Conservation (phyloP, 2,329 filamentous ascomycete genomes). For the Apiospora phragmitis region DNA sequence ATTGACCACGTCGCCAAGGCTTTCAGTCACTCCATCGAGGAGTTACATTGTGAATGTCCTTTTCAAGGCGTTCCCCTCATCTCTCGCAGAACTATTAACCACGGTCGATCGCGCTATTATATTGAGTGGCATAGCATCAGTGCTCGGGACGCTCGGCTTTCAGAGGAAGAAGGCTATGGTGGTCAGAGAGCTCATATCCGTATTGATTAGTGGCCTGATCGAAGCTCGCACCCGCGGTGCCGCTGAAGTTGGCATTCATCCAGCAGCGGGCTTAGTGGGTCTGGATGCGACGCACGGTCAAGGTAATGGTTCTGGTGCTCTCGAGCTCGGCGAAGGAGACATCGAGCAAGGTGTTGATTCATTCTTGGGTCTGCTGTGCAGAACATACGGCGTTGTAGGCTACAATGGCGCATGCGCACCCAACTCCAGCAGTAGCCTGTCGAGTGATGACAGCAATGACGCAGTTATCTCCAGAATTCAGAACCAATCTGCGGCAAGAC, state of each 20-base stretch:
- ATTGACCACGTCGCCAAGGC: constrained; percentile 52
- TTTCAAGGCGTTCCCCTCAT: constrained; percentile 70
- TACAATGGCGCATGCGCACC: constrained; percentile 38
- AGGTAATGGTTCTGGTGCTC: constrained; percentile 50
- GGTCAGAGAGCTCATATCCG: constrained; percentile 79
- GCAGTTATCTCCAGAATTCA: constrained; percentile 59
- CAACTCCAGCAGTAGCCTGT: background rate
- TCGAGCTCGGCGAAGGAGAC: constrained; percentile 65
- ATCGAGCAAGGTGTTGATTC: constrained; percentile 66
- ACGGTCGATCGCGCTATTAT: constrained; percentile 77
- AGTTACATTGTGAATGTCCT: constrained; percentile 65
- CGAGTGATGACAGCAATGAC: constrained; percentile 49
- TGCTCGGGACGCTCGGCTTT: constrained; percentile 77
- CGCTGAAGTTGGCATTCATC: constrained; percentile 94
- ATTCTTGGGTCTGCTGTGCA: constrained; percentile 61
- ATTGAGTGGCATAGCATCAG: constrained; percentile 81
- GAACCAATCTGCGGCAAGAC: constrained; percentile 56
- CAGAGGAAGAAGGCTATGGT: constrained; percentile 91
- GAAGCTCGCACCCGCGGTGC: constrained; percentile 91
- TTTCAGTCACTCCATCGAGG: constrained; percentile 58
- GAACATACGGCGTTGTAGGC: constrained; percentile 63
- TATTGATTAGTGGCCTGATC: constrained; percentile 80
- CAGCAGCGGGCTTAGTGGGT: constrained; percentile 80
- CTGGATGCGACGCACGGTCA: constrained; percentile 58
- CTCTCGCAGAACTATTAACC: constrained; percentile 65